Conservation (phyloP, 495 filamentous ascomycete genomes). For the Darksidea phi region DNA sequence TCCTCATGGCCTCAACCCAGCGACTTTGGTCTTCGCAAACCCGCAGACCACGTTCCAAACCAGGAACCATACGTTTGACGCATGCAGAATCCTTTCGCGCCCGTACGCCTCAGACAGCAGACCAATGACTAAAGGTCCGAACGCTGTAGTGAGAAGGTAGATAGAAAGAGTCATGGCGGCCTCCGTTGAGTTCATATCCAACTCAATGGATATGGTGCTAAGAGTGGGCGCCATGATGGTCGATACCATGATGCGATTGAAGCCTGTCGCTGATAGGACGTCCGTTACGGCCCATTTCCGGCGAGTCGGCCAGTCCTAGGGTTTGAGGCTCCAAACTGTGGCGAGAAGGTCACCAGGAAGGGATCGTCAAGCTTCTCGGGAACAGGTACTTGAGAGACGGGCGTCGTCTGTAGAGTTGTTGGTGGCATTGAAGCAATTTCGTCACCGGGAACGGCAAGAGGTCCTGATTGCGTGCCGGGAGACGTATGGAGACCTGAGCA, state of each 20-base stretch:
- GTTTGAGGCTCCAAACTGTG: conserved; percentile 19
- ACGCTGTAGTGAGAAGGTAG: conserved; percentile 43
- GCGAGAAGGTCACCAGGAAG: conserved; percentile 25
- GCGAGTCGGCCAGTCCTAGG: conserved; percentile 23
- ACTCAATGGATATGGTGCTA: conserved; percentile 41
- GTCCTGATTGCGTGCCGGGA: conserved; percentile 35
- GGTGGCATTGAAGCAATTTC: no score
- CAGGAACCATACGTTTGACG: conserved; percentile 33
- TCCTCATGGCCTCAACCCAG: no score
- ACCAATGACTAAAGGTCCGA: conserved; percentile 38
- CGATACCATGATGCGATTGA: conserved; percentile 36
- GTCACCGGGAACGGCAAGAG: no score
- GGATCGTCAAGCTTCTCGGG: conserved; percentile 15
- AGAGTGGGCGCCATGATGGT: conserved; percentile 46
- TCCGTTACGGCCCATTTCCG: conserved; percentile 37
- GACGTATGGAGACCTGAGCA: conserved; percentile 38
- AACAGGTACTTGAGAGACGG: no score
- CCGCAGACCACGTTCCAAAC: conserved; percentile 44
- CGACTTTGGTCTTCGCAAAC: conserved; percentile 31
- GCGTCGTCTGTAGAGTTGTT: no score
- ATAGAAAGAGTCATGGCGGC: conserved; percentile 50
- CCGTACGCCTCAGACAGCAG: conserved; percentile 40
- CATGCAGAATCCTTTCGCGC: conserved; percentile 36
- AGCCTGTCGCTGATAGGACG: conserved; percentile 32
- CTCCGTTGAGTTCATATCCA: conserved; percentile 39